Conservation (phyloP, 2,329 filamentous ascomycete species). For the Arthrobotrys conoides region DNA sequence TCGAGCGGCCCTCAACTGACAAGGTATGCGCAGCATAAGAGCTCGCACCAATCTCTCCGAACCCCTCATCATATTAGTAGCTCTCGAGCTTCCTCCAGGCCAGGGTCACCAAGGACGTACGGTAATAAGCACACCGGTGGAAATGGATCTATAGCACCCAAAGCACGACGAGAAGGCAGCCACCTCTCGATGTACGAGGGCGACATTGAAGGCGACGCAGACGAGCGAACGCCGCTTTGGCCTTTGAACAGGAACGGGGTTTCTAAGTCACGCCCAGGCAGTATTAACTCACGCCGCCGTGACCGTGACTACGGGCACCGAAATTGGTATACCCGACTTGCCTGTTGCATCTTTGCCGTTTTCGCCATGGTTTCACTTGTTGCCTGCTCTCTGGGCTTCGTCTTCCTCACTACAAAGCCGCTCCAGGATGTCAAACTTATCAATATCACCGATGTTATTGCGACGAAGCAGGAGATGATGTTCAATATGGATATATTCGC, state of each 20-base stretch:
- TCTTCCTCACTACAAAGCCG: constrained; percentile 91
- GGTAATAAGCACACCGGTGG: constrained; percentile 24
- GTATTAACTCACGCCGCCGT: constrained; percentile 74
- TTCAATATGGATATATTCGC: constrained; percentile 90
- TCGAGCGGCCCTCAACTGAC: constrained; percentile 19
- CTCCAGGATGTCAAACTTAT: constrained; percentile 83
- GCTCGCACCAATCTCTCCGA: constrained; percentile 60
- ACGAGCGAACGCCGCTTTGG: constrained; percentile 88
- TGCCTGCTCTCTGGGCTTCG: constrained; percentile 87
- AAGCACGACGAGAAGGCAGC: constrained; percentile 53
- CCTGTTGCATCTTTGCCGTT: constrained; percentile 87
- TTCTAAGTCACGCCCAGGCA: constrained; percentile 47
- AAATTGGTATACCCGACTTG: constrained; percentile 79
- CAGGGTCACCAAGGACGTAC: constrained; percentile 51
- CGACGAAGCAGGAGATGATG: constrained; percentile 95
- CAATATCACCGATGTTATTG: constrained; percentile 88
- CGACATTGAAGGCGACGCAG: constrained; percentile 77
- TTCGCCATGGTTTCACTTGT: constrained; percentile 85
- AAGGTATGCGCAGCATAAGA: constrained; percentile 61
- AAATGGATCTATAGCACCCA: constrained; percentile 40
- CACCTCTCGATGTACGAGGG: constrained; percentile 65
- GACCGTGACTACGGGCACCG: constrained; percentile 79
- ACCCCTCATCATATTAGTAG: constrained; percentile 50
- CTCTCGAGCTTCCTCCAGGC: constrained; percentile 51
- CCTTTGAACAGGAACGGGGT: constrained; percentile 72